Conservation (phyloP, 2,329 filamentous ascomycete genomes). For the Talaromyces marneffei region DNA sequence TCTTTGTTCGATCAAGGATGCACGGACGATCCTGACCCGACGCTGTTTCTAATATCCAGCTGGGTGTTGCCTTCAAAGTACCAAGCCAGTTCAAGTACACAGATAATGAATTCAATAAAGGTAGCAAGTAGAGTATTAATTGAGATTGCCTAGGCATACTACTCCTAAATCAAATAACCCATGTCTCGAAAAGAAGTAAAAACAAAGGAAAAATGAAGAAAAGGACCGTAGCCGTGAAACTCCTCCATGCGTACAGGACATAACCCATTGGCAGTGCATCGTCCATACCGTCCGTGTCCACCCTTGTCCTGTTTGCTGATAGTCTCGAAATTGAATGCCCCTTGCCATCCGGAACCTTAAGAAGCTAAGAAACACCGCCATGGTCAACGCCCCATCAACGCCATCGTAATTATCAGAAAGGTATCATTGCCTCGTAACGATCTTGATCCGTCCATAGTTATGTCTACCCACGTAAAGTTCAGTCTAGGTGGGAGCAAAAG, state of each 20-base stretch:
- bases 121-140: not conserved
- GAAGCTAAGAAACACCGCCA: not conserved
- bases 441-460: not conserved
- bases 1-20: too few relatives aligned
- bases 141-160: not conserved
- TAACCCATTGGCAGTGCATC: not conserved
- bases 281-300: not conserved
- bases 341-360: not conserved
- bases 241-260: not conserved
- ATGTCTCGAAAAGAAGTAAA: not conserved
- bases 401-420: conserved; percentile 6
- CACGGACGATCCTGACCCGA: too few relatives aligned
- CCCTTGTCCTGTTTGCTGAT: not conserved
- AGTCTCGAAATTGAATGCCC: not conserved
- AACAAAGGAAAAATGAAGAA: not conserved
- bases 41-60: too few relatives aligned
- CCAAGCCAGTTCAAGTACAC: not conserved
- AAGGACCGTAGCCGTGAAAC: not conserved
- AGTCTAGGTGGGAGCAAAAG: not conserved
- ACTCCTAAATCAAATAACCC: not conserved
- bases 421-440: not conserved
- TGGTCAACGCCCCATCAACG: not conserved
- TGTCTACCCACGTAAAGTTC: not conserved
- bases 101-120: not conserved
- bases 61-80: too few relatives aligned